A percentile compares a stretch with the other conserved stretches of the same genome.
Conservation (phyloP, 1,284 basidiomycete genomes). For the Ustilago loliicola region DNA sequence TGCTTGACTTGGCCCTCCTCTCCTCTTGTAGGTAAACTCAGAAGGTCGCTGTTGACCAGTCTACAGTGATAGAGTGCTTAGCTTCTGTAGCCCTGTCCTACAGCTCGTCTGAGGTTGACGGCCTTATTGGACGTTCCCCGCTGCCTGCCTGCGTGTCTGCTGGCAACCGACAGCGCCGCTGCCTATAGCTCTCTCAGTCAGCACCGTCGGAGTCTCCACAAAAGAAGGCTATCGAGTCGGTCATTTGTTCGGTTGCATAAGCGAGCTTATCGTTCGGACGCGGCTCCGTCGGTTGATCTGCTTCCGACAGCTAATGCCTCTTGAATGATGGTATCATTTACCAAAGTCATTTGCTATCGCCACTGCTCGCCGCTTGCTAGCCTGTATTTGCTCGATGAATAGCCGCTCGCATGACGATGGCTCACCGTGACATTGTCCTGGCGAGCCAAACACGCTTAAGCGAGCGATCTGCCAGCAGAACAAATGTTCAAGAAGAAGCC, state of each 20-base stretch:
- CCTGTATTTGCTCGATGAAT: neutral
- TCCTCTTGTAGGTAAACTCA: neutral
- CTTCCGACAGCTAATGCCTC: constrained; percentile 37
- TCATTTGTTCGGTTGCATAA: constrained; percentile 19
- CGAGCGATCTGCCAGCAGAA: constrained; percentile 16
- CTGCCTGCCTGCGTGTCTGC: neutral
- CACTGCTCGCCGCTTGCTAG: neutral
- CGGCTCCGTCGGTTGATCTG: constrained; percentile 33
- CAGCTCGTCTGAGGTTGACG: neutral
- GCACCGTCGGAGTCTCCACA: constrained; percentile 10
- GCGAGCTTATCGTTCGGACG: constrained; percentile 19
- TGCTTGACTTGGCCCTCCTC: constrained; percentile 1
- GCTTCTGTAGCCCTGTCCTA: neutral
- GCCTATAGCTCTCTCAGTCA: neutral
- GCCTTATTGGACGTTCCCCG: neutral
- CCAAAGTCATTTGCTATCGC: neutral
- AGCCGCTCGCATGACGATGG: neutral
- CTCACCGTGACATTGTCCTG: constrained; percentile 8
- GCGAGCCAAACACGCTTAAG: neutral
- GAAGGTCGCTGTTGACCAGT: neutral
- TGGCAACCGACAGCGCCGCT: neutral
- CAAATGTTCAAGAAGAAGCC: neutral
- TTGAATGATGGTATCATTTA: constrained; percentile 1
- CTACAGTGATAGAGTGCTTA: neutral
- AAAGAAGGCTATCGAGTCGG: constrained; percentile 2